These are phyloP conservation scores for Amniculicola lignicola DNA, from an alignment of 495 filamentous ascomycete species.

Conservation along the genomic window DNA sequence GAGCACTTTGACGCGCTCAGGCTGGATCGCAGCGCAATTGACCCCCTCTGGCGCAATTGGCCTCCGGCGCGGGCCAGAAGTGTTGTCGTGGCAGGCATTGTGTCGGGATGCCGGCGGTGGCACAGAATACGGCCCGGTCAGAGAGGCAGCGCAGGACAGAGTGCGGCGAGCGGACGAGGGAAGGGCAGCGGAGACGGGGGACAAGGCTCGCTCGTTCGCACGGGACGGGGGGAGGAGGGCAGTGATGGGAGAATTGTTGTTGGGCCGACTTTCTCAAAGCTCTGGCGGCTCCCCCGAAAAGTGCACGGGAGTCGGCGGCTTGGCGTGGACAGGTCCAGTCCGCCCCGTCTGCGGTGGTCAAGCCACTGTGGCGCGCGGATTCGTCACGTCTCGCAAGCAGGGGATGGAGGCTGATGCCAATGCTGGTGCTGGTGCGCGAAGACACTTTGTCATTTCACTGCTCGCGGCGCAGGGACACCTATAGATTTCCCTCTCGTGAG, in stretches of 20 bases:
- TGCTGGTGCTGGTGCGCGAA: too few relatives aligned
- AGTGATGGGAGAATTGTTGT: constrained; percentile 16
- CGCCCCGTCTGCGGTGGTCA: neutral
- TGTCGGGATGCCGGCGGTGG: constrained; percentile 30
- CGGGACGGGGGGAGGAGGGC: neutral
- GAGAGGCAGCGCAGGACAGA: neutral
- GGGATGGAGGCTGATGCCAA: constrained; percentile 20
- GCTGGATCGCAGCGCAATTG: constrained; percentile 30
- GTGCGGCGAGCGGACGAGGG: constrained; percentile 1
- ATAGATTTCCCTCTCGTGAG: too few relatives aligned
- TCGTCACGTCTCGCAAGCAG: constrained; percentile 3
- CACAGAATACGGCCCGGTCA: constrained; percentile 1
- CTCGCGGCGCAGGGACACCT: too few relatives aligned
- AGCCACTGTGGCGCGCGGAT: neutral
- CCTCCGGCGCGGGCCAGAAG: constrained; percentile 38
- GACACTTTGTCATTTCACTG: constrained; percentile 20
- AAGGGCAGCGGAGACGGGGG: neutral
- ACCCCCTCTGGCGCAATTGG: constrained; percentile 35
- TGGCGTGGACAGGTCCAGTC: constrained; percentile 1
- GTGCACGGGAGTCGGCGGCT: too few relatives aligned
- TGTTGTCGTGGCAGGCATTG: constrained; percentile 43
- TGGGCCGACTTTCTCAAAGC: neutral
- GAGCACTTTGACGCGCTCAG: constrained; percentile 13
- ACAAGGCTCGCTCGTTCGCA: constrained; percentile 5
- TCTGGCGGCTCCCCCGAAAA: too few relatives aligned